A percentile compares a stretch with the other conserved stretches of the same genome.
phyloP scores from a whole-genome alignment of 225 moss, liverwort and hornwort genomes.

The Sphagnum contortum region DNA sequence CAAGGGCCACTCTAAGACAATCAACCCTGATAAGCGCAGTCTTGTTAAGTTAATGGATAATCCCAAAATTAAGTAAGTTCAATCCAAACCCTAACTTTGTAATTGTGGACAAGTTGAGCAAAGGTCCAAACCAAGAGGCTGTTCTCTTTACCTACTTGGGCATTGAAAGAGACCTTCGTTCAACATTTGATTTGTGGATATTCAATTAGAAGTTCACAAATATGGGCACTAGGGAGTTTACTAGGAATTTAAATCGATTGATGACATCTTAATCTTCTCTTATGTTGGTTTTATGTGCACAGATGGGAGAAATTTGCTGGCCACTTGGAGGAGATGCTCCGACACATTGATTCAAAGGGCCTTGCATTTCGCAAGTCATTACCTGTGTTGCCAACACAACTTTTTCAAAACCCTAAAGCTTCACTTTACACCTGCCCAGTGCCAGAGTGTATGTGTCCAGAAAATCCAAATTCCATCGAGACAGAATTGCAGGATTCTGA shows the following conservation, averaged over 20 bases:
- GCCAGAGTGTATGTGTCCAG: slow-evolving; percentile 57
- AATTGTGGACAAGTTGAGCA: no score
- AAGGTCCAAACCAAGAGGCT: no score
- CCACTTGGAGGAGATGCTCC: slow-evolving; percentile 40
- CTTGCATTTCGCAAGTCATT: slow-evolving; percentile 31
- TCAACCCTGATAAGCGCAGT: slow-evolving; percentile 88
- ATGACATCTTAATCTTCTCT: neutral
- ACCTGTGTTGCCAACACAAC: slow-evolving; percentile 19
- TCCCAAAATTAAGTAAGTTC: slow-evolving; percentile 56
- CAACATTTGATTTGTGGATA: neutral
- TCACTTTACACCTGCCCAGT: slow-evolving; percentile 54
- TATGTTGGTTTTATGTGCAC: neutral
- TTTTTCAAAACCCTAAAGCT: slow-evolving; percentile 33
- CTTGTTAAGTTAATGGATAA: slow-evolving; percentile 68
- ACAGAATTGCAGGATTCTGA: slow-evolving; percentile 1
- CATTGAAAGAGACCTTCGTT: slow-evolving; percentile 17
- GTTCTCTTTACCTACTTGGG: slow-evolving; percentile 6
- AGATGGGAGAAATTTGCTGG: slow-evolving; percentile 43
- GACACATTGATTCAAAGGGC: slow-evolving; percentile 52
- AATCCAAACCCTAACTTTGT: no score
- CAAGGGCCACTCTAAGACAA: slow-evolving; percentile 91
- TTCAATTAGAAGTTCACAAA: no score
- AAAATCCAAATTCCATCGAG: slow-evolving; percentile 9
- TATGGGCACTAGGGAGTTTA: no score
- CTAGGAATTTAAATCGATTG: no score